Base-by-base conservation (phyloP, 2,329 filamentous ascomycete species). In the Diaporthe longicolla region DNA sequence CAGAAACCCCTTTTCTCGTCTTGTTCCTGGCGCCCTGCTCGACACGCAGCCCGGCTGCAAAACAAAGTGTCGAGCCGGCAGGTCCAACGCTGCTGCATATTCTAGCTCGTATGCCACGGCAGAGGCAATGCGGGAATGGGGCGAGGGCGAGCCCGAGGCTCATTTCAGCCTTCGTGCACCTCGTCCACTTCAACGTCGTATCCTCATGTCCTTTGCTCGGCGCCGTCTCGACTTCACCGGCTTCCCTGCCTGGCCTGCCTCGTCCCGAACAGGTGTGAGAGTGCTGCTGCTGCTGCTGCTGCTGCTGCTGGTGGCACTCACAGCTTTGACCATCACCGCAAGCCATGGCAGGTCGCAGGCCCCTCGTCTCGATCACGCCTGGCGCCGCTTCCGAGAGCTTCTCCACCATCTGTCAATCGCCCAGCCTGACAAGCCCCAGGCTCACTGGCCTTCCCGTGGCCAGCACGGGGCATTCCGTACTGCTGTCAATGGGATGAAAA, bases 391-490 rank as follows among this genome's bases (percentile, higher is more conserved):
- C 63, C 63, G 63, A 26, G 26, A 68, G 63, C 63, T 54, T 68
- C 48, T 40, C 45, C 63, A 52, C 63, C 63, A 54, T 3, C 63
- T 66, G 63, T 66, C 63, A 66, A 15, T 37, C 63, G 45, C 29
- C 45, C 63, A 52, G 61, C 61, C 45, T 24, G 37, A 15, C 15
- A 8, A 29, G 32, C 59, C 69, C 69, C 61, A 43, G 69, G 50
- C 59, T 59, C 73, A 57, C 70, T 50, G 61, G 52, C 61, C 73
- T 45, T 26, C 48, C 17, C 59, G 63, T 68, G 73, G 63, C 63
- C 63, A 48, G 48, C 29, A 54, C 70, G 54, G 54, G 37, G 54
- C 35, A 71, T 50, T 29, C 35, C 70, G 69, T 63, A 52, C 63
- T 45, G 63, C 45, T 68, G 58, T 71, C 70, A 63, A 71, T 71